Evolutionary conservation across 208 protist genomes (phyloP), one percentile per base, ranked within the genome.

Genomic region (Jaenimonas drosophilae): DNA sequence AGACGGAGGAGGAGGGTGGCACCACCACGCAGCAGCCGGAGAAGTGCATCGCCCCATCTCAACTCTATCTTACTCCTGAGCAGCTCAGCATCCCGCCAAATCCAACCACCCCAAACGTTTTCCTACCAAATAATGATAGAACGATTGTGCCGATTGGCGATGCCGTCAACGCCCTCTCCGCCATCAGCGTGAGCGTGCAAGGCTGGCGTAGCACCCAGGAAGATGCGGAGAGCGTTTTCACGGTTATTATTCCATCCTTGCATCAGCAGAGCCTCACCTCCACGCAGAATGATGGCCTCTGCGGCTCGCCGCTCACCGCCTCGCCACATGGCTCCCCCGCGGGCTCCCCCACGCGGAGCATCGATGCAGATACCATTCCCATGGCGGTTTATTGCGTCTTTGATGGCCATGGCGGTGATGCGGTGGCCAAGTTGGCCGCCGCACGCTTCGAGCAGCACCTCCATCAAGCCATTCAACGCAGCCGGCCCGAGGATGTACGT

Each of bases 311-410:
- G 12, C 12, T n/a, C 6, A 32, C 42, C 6, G 24, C 11, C 6
- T 9, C 24, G 29, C 5, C n/a, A n/a, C n/a, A n/a, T n/a, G n/a
- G n/a, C 11, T 9, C 6, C 6, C 24, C 42, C 7, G 12, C 5
- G 12, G 11, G 12, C 6, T 48, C 42, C 6, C 7, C 11, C 6
- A 17, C 24, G 29, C 5, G 20, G 37, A 14, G 30, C 17, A n/a
- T n/a, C n/a, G n/a, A n/a, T n/a, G n/a, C n/a, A n/a, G 59, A 70
- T 3, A 70, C 51, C 19, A 79, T 88, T 7, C 63, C 73, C 7
- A 83, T 83, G 74, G 74, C 71, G 2, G 71, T 88, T 2, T 82
- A 77, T 66, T 82, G 72, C 47, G 75, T 91, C 26, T 87, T 91
- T 62, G 82, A 91, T 51, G 82, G 82, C 0, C 82, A 91, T 49